Base-by-base conservation (phyloP, 2,329 filamentous ascomycete species). In the Phialocephala subalpina region DNA sequence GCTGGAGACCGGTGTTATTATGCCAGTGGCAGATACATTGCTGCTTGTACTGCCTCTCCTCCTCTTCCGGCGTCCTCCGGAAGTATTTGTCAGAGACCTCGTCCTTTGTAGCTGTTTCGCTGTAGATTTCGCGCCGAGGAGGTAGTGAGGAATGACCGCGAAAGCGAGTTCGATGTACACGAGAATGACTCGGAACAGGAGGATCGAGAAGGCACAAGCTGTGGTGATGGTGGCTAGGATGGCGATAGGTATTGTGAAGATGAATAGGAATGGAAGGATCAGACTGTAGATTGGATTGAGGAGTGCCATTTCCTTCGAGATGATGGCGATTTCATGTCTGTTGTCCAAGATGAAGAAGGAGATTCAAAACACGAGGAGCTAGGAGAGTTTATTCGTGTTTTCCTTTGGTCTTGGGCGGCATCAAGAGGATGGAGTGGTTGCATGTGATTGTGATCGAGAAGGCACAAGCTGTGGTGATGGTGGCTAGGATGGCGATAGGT, bases 181-280 rank as follows among this genome's bases (percentile, higher is more conserved):
- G 60, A 90, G 74, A 55, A 85, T 79, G 27, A 89, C 84, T 27
- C 89, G 84, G 68, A 90, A 78, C 73, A 87, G 82, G 58, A 92
- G 83, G 40, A 90, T 81, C 42, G 84, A 81, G 69, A 90, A 86
- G 45, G 90, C 87, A 57, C 91, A 71, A 4, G 82, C 83, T 62
- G 89, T 88, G 36, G 90, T 92, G 69, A 91, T 78, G 68, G 83
- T 84, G 60, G 90, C 90, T 62, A 88, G 84, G 58, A 91, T 74
- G 70, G 87, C 83, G 61, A 92, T 82, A 9, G 90, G 89, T 14
- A 91, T 78, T 25, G 88, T 88, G 73, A 90, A 81, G 69, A 90
- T 69, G 73, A 87, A 82, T 69, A 91, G 80, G 72, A 90, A 82
- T n/a, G 88, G 88, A 60, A 90, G 81, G 60, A 88, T 79, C 58